These are phyloP conservation scores for Capsicum rhomboideum DNA, from an alignment of 257 asterid genomes.

Conservation along the genomic window DNA sequence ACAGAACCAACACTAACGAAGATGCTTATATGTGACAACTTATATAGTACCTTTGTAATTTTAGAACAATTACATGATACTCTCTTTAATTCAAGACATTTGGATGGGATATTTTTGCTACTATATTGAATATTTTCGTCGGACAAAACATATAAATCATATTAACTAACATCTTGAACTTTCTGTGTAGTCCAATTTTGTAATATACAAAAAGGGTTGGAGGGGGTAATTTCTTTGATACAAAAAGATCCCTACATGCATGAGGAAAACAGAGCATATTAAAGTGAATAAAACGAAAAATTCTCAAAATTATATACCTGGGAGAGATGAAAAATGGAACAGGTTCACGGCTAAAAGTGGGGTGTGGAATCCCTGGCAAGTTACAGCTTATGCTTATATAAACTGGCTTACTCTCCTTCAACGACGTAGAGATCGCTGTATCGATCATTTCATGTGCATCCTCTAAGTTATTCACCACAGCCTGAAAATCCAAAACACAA, in stretches of 20 bases:
- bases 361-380: conserved; percentile 48
- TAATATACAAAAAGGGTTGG: neutral
- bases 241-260: neutral
- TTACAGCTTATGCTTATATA: conserved; percentile 59
- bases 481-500: conserved; percentile 17
- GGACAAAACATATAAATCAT: neutral
- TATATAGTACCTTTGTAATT: neutral
- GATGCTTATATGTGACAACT: neutral
- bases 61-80: neutral
- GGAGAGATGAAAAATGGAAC: conserved; percentile 49
- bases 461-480: conserved; percentile 44
- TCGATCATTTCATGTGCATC: conserved; percentile 67
- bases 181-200: neutral
- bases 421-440: conserved; percentile 51
- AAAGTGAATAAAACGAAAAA: neutral
- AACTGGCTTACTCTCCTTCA: conserved; percentile 61
- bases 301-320: conserved; percentile 19
- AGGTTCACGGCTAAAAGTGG: conserved; percentile 59
- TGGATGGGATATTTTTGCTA: neutral
- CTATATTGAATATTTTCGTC: no score
- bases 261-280: neutral
- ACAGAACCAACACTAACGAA: neutral
- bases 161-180: neutral
- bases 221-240: neutral
- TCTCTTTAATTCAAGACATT: neutral